A percentile compares a stretch with the other conserved stretches of the same genome.
Conservation (phyloP, 345 rosid species). For the Salix brachista region DNA sequence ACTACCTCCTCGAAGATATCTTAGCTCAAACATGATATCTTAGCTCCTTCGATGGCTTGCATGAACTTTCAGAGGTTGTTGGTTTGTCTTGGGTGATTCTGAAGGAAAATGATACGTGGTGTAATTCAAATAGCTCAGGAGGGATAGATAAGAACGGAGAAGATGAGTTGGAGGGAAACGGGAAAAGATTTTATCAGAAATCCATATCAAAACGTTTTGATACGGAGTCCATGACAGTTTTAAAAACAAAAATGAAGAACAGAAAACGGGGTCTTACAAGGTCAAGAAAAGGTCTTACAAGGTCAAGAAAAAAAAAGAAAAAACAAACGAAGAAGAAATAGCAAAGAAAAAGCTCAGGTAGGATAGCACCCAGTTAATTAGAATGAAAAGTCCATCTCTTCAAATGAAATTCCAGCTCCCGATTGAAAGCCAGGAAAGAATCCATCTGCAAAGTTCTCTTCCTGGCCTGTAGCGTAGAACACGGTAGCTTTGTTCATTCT, state of each 20-base stretch:
- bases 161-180: conserved; percentile 46
- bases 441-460: neutral
- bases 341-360: conserved; percentile 63
- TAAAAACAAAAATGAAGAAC: neutral
- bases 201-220: conserved; percentile 14
- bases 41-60: conserved; percentile 11
- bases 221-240: neutral
- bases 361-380: conserved; percentile 65
- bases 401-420: conserved; percentile 2
- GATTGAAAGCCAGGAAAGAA: neutral
- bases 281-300: conserved; percentile 99
- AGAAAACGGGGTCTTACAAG: conserved; percentile 70
- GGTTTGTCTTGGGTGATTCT: neutral
- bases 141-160: conserved; percentile 95
- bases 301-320: conserved; percentile 71
- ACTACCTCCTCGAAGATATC: neutral
- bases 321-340: neutral
- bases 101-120: neutral
- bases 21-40: neutral
- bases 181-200: conserved; percentile 6
- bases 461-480: neutral
- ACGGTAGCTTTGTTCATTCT: neutral
- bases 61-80: neutral
- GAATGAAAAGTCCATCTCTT: conserved; percentile 12
- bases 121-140: conserved; percentile 64